Evolutionary conservation across 371 early-diverging fungal species (phyloP), one percentile per base, ranked within the genome.

Genomic region (Mucor saturninus): DNA sequence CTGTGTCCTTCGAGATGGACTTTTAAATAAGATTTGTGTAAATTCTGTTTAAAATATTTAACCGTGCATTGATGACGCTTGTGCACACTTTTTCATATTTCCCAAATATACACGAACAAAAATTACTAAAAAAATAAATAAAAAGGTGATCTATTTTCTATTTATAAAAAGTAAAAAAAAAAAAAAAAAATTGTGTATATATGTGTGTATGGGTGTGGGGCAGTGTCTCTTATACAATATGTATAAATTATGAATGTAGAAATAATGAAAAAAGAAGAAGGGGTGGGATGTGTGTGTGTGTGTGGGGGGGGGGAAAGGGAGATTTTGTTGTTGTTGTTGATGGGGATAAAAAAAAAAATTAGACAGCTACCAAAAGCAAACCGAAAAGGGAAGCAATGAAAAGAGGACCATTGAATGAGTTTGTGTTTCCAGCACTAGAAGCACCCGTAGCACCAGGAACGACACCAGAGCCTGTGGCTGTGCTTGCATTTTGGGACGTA

Each of bases 391-490:
- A 68, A 64, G 71, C 71, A 45, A 72, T 50, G 43, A 74, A 68
- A 30, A 77, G 59, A n/a, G 77, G 57, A 54, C 67, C 72, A 45
- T 76, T 77, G 32, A 35, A 66, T 31, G 61, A 35, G 15, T 56
- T 28, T n/a, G 59, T 43, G 52, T 48, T 55, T 43, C 56, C 53
- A 28, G 52, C 45, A 43, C 31, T 32, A 28, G 58, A 35, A 4
- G 60, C 42, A 56, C 69, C 61, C 9, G 76, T 61, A 13, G 78
- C 75, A 56, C 68, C 77, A 56, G 77, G 73, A 15, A 65, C 43
- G 10, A 75, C 72, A 32, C 74, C 74, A 7, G 74, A 69, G 15
- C 74, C 75, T 15, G 71, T 79, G 45, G 64, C 61, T 35, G 74
- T 65, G 43, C 50, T 32, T 21, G 67, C 61, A 59, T 69, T 70